phyloP scores from a whole-genome alignment of 352 stramenopile genomes.

The Globisporangium middletonii region DNA sequence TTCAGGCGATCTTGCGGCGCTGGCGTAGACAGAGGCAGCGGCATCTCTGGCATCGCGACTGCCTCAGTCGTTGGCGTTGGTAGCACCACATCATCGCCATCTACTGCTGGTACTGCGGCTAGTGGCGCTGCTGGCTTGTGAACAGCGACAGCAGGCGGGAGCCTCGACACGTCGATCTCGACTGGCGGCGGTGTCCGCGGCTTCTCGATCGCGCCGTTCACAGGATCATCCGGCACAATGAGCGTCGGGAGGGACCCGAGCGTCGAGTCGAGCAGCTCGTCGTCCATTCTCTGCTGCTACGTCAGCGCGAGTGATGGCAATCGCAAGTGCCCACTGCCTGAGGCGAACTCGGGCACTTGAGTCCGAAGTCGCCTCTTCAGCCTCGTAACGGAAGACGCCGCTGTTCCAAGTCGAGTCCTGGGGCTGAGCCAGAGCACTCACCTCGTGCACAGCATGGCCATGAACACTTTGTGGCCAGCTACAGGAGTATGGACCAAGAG shows the following conservation, averaged over 20 bases:
- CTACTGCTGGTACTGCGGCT: not conserved
- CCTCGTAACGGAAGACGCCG: too few species aligned
- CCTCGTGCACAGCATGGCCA: too few species aligned
- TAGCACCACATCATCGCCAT: not conserved
- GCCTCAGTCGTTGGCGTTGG: not conserved
- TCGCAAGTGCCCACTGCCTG: too few species aligned
- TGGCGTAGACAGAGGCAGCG: too few species aligned
- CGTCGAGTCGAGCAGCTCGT: conserved; percentile 16
- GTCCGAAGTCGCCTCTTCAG: too few species aligned
- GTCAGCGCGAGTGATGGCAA: too few species aligned
- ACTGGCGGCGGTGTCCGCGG: conserved; percentile 47
- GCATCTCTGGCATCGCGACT: not conserved
- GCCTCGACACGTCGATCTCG: conserved; percentile 12
- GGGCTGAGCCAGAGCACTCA: too few species aligned
- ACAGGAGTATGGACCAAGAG: not conserved
- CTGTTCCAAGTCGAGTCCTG: too few species aligned
- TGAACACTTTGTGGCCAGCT: too few species aligned
- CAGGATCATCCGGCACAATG: conserved; percentile 63
- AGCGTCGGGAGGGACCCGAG: conserved; percentile 49
- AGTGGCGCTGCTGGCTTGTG: conserved; percentile 1
- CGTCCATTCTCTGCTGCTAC: not conserved
- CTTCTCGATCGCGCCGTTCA: conserved; percentile 59
- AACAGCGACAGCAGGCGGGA: conserved; percentile 1
- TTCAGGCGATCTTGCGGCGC: too few species aligned
- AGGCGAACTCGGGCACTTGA: too few species aligned